Evolutionary conservation across 1,284 basidiomycete genomes (phyloP), one percentile per base, ranked within the genome.

Genomic region (Rhodotorula sp.): DNA sequence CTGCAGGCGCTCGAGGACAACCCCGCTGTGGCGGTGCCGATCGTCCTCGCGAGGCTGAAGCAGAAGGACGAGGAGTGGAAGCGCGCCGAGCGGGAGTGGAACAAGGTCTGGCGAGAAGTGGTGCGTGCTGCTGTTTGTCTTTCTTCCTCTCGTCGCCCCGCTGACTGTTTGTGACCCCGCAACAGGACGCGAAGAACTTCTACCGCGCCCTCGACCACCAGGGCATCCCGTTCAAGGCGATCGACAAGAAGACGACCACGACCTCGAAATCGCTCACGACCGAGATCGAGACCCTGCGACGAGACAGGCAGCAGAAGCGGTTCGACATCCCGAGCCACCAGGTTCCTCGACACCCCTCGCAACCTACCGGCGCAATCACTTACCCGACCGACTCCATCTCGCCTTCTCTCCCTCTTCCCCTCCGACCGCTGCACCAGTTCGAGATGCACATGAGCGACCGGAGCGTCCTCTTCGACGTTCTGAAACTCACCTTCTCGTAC

Each of bases 11-110:
- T 99, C 68, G 93, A 97, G 81, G 94, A 99, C 68, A 91, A 88
- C 75, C 96, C 96, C 0, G 87, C 86, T 58, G 88, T 94, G 56
- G 89, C 95, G 1, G 88, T 99, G 13, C 94, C 95, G 4, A 92
- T 99, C 70, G 92, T 99, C 9, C 86, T 99, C 16, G 84, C 87
- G 55, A 87, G 96, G 28, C 84, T 99, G 67, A 95, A 93, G 83
- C 88, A 89, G 78, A 97, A 96, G 81, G 92, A 97, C 79, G 94
- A 98, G 75, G 96, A 99, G 80, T 99, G 96, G 96, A 89, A 92
- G 80, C 86, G 91, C 55, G 89, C 90, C 37, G 92, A 96, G 81
- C 86, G 95, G 60, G 95, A 98, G 80, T 99, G 94, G 93, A 93
- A 91, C 82, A 88, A 91, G 74, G 94, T 94, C 31, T 99, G 96